These are phyloP conservation scores for Paraphaeosphaeria minitans DNA, from an alignment of 2,329 filamentous ascomycete genomes.

Conservation along the genomic window DNA sequence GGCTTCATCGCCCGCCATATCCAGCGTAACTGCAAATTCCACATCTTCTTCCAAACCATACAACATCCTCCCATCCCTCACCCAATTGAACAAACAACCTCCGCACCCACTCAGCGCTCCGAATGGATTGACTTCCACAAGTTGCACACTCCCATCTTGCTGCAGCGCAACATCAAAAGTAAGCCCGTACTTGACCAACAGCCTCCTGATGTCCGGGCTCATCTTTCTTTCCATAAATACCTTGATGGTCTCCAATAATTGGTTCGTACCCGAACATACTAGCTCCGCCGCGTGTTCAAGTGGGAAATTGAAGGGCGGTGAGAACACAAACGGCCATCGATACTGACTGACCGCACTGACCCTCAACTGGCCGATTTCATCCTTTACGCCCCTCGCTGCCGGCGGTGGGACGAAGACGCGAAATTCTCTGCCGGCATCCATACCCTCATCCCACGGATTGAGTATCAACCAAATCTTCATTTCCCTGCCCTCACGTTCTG, in stretches of 20 bases:
- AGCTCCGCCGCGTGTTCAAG: conserved; percentile 3
- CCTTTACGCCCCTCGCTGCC: conserved; percentile 9
- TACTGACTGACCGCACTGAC: conserved; percentile 23
- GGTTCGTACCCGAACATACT: conserved; percentile 7
- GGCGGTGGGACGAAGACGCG: conserved; percentile 52
- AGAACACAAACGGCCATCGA: conserved; percentile 16
- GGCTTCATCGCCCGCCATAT: background rate
- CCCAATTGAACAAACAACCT: conserved; percentile 55
- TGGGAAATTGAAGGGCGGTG: background rate
- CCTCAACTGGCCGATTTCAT: background rate
- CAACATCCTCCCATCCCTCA: conserved; percentile 44
- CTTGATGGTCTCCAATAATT: conserved; percentile 8
- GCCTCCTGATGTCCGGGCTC: conserved; percentile 13
- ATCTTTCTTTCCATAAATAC: conserved; percentile 5
- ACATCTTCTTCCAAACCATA: conserved; percentile 38
- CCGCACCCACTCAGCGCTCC: conserved; percentile 53
- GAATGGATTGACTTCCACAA: conserved; percentile 56
- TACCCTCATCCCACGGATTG: conserved; percentile 50
- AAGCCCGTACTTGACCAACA: conserved; percentile 49
- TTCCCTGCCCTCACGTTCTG: conserved; percentile 18
- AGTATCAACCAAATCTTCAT: conserved; percentile 45
- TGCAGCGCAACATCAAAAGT: conserved; percentile 53
- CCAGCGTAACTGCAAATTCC: background rate
- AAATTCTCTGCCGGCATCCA: conserved; percentile 49
- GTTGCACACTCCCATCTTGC: conserved; percentile 28